These are phyloP conservation scores for Clathrospora elynae DNA, from an alignment of 2,329 filamentous ascomycete genomes.

Conservation along the genomic window DNA sequence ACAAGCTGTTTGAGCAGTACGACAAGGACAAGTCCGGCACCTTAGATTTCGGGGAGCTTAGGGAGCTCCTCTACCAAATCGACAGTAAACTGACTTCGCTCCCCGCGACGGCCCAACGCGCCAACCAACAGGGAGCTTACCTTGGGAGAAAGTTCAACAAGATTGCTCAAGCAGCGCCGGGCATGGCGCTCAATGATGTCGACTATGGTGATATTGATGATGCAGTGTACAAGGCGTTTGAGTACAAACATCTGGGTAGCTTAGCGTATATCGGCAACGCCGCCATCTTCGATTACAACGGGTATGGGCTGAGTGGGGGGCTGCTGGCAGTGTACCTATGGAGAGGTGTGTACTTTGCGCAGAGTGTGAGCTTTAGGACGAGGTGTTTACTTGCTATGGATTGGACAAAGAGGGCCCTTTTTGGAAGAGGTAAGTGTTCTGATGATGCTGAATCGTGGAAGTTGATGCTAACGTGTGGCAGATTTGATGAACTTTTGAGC, in stretches of 20 bases:
- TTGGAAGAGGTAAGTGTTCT: constrained; percentile 80
- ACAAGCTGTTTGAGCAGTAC: constrained; percentile 88
- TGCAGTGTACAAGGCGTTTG: constrained; percentile 90
- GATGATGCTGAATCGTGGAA: not conserved
- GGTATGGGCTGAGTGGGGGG: constrained; percentile 78
- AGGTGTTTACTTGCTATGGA: constrained; percentile 93
- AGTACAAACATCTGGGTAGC: constrained; percentile 89
- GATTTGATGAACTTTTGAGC: constrained; percentile 33
- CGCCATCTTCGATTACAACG: constrained; percentile 88
- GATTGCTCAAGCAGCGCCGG: constrained; percentile 76
- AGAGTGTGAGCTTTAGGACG: constrained; percentile 92
- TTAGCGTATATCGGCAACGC: constrained; percentile 96
- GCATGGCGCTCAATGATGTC: constrained; percentile 78
- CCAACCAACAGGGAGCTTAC: constrained; percentile 94
- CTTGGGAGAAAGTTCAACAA: constrained; percentile 94
- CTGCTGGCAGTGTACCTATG: constrained; percentile 94
- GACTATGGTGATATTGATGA: constrained; percentile 89
- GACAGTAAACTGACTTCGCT: constrained; percentile 93
- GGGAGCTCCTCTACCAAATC: constrained; percentile 86
- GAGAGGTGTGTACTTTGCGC: constrained; percentile 95
- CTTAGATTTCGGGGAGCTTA: constrained; percentile 89
- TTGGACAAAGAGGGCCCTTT: constrained; percentile 94
- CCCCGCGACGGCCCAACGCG: constrained; percentile 92
- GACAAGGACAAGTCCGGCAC: constrained; percentile 93
- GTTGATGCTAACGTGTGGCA: constrained; percentile 9